phyloP scores from a whole-genome alignment of 140 eudicot genomes.

The Eryngium alpinum region DNA sequence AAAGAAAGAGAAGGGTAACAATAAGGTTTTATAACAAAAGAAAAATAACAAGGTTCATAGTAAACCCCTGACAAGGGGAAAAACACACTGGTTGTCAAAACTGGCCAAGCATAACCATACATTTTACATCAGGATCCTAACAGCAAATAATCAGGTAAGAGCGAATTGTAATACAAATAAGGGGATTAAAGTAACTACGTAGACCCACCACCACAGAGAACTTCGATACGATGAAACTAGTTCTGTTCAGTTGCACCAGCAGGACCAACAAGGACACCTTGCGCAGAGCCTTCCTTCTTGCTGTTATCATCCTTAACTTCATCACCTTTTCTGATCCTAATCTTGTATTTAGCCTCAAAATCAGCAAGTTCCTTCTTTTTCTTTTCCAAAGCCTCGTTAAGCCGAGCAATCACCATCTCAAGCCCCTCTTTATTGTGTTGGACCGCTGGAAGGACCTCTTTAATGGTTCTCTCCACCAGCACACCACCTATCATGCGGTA shows the following conservation, averaged over 20 bases:
- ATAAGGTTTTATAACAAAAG: too few relatives aligned
- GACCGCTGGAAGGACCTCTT: slow-evolving; percentile 90
- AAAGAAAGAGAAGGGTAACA: too few relatives aligned
- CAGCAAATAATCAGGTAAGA: background rate
- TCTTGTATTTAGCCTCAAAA: slow-evolving; percentile 81
- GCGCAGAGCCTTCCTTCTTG: slow-evolving; percentile 88
- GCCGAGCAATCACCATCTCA: slow-evolving; percentile 75
- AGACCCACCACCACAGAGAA: background rate
- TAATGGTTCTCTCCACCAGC: slow-evolving; percentile 91
- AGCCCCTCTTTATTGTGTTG: slow-evolving; percentile 84
- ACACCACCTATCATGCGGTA: slow-evolving; percentile 97
- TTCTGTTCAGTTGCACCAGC: slow-evolving; percentile 45
- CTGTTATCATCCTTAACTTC: slow-evolving; percentile 62
- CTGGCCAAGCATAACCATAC: background rate
- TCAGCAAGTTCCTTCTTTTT: slow-evolving; percentile 78
- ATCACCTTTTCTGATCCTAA: slow-evolving; percentile 62
- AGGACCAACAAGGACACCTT: slow-evolving; percentile 95
- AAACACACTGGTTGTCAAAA: background rate
- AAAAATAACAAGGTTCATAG: background rate
- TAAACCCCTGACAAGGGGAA: background rate
- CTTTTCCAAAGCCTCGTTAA: slow-evolving; percentile 72
- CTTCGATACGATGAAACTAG: slow-evolving; percentile 1
- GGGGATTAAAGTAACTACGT: background rate
- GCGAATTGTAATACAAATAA: background rate
- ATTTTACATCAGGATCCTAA: background rate